These are phyloP conservation scores for Geotrichum phurueaensis DNA, from an alignment of 1,139 yeast species.

Conservation along the genomic window DNA sequence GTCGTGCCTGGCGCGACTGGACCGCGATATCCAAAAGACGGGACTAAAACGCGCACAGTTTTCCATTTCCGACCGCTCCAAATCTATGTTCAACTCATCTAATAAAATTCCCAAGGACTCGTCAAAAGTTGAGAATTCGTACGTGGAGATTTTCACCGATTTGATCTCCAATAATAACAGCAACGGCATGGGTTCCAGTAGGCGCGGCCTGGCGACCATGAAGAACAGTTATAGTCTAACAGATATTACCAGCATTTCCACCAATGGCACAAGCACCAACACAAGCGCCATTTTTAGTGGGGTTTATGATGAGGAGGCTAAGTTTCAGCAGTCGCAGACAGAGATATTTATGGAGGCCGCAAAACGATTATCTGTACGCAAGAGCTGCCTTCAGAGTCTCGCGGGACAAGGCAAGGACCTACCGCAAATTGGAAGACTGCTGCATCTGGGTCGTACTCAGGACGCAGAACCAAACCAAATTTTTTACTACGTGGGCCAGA, in stretches of 20 bases:
- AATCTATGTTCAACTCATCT: neutral
- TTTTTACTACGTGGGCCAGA: slow-evolving; percentile 15
- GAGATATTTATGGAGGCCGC: slow-evolving; percentile 2
- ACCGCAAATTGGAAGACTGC: slow-evolving; percentile 18
- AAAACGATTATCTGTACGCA: slow-evolving; percentile 13
- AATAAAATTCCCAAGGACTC: slow-evolving; percentile 16
- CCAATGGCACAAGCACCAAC: too few species aligned
- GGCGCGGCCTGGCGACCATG: too few species aligned
- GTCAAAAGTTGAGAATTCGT: slow-evolving; percentile 5
- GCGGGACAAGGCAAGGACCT: slow-evolving; percentile 16
- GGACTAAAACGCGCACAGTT: slow-evolving; percentile 15
- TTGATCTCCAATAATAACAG: too few species aligned
- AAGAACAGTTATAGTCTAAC: too few species aligned
- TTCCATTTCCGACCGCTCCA: slow-evolving; percentile 16
- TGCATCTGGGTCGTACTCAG: slow-evolving; percentile 15
- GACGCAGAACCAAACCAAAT: slow-evolving; percentile 14
- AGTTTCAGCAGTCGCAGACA: too few species aligned
- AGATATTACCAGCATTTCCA: too few species aligned
- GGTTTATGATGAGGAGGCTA: too few species aligned
- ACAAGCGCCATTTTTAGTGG: too few species aligned
- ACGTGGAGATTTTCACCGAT: too few species aligned
- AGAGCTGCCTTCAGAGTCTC: slow-evolving; percentile 12
- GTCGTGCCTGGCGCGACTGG: slow-evolving; percentile 1
- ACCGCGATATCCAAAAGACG: slow-evolving; percentile 15
- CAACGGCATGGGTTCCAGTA: too few species aligned